These are phyloP conservation scores for Galeopsis tetrahit DNA, from an alignment of 257 asterid genomes.

Conservation along the genomic window DNA sequence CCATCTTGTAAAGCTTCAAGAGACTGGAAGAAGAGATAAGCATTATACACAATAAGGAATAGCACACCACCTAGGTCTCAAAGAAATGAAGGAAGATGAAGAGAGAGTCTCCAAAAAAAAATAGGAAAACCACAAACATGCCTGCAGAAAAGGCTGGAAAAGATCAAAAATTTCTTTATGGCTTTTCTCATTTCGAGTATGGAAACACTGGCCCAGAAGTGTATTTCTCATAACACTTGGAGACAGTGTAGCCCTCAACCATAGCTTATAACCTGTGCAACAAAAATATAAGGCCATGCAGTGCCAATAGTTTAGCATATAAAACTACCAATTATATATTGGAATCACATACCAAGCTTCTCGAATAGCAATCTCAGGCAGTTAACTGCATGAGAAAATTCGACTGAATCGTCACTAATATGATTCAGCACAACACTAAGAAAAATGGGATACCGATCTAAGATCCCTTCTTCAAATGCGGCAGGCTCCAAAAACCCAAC, in stretches of 20 bases:
- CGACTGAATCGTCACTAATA: constrained; percentile 86
- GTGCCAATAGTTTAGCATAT: constrained; percentile 28
- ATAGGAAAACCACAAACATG: constrained; percentile 40
- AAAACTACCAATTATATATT: constrained; percentile 32
- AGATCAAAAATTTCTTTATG: constrained; percentile 99
- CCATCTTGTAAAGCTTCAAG: constrained; percentile 99
- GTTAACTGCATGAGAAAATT: constrained; percentile 92
- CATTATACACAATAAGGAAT: constrained; percentile 29
- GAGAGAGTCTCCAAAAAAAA: constrained; percentile 23
- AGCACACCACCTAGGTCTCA: constrained; percentile 13
- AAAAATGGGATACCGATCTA: constrained; percentile 90
- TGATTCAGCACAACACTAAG: constrained; percentile 94
- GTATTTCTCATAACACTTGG: constrained; percentile 98
- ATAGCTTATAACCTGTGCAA: constrained; percentile 83
- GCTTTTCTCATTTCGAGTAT: constrained; percentile 94
- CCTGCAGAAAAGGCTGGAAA: constrained; percentile 96
- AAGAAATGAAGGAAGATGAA: constrained; percentile 14
- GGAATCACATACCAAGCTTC: constrained; percentile 79
- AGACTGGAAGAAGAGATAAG: constrained; percentile 60
- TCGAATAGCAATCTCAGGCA: constrained; percentile 88
- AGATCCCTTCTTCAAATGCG: constrained; percentile 96
- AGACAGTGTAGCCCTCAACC: constrained; percentile 93
- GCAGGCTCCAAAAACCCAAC: constrained; percentile 95
- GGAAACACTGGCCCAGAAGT: constrained; percentile 96
- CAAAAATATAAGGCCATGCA: constrained; percentile 28